Evolutionary conservation across 108 stramenopile species (phyloP).

Genomic region (Cafeteria roenbergensis): DNA sequence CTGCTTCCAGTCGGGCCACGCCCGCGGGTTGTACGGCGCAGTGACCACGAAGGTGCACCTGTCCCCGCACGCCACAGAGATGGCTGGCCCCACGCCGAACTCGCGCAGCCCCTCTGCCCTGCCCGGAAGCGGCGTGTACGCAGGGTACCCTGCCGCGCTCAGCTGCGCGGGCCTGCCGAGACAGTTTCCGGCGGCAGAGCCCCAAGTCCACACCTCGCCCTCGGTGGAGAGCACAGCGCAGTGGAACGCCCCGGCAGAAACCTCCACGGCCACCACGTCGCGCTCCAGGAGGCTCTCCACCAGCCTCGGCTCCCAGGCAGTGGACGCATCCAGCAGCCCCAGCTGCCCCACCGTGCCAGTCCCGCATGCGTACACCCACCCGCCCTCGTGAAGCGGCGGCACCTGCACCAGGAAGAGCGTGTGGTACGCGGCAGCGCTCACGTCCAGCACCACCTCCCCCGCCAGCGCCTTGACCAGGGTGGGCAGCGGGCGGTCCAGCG

Average conservation of each 20-base stretch:
- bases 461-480: conserved; percentile 21
- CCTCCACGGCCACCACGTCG: background rate
- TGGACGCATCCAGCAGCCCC: conserved; percentile 34
- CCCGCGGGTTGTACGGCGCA: background rate
- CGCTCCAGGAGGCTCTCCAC: background rate
- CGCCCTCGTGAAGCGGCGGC: conserved; percentile 40
- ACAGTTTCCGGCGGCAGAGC: background rate
- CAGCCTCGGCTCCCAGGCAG: background rate
- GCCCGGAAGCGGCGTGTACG: background rate
- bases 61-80: background rate
- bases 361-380: conserved; percentile 54
- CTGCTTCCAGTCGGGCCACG: background rate
- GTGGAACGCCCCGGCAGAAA: background rate
- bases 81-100: background rate
- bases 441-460: conserved; percentile 19
- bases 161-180: background rate
- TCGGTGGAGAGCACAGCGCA: background rate
- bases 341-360: conserved; percentile 59
- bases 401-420: conserved; percentile 47
- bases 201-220: background rate
- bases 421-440: conserved; percentile 55
- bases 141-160: background rate
- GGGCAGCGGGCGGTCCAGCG: conserved; percentile 18
- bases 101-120: background rate
- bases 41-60: background rate